A percentile compares a stretch with the other conserved stretches of the same genome.
Conservation (phyloP, 805 yeast genomes). For the Metschnikowia orientalis region DNA sequence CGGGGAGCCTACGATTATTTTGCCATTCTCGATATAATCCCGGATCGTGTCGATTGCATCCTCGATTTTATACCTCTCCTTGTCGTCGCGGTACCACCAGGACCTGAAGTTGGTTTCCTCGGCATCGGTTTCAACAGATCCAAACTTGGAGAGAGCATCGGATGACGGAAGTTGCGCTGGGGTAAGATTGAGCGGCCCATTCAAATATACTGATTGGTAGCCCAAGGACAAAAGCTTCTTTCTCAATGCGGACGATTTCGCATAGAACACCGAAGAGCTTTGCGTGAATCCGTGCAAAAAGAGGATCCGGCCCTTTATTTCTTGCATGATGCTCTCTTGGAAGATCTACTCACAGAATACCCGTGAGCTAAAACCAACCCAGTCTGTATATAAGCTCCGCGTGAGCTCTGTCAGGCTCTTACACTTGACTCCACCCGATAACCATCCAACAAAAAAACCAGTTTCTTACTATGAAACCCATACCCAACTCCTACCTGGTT, state of each 20-base stretch:
- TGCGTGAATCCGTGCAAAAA: conserved; percentile 92
- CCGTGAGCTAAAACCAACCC: no score
- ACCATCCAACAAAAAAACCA: no score
- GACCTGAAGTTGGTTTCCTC: conserved; percentile 43
- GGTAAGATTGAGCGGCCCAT: conserved; percentile 67
- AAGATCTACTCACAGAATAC: no score
- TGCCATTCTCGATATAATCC: conserved; percentile 53
- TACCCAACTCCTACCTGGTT: no score
- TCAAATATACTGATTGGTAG: conserved; percentile 68
- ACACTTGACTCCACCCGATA: no score
- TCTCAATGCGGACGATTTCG: conserved; percentile 84
- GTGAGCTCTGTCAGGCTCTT: no score
- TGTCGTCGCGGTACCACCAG: conserved; percentile 70
- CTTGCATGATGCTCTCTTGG: not conserved
- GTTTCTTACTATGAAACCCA: no score
- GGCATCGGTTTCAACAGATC: conserved; percentile 35
- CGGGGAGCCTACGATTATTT: conserved; percentile 33
- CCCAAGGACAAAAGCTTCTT: conserved; percentile 65
- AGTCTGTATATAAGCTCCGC: no score
- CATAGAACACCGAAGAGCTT: conserved; percentile 76
- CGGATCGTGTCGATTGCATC: conserved; percentile 47
- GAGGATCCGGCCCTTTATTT: conserved; percentile 58
- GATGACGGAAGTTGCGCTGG: conserved; percentile 73
- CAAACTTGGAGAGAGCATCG: conserved; percentile 49
- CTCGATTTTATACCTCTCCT: conserved; percentile 42